phyloP scores from a whole-genome alignment of 805 yeast species.

The Teunomyces barrocoloradensis region DNA sequence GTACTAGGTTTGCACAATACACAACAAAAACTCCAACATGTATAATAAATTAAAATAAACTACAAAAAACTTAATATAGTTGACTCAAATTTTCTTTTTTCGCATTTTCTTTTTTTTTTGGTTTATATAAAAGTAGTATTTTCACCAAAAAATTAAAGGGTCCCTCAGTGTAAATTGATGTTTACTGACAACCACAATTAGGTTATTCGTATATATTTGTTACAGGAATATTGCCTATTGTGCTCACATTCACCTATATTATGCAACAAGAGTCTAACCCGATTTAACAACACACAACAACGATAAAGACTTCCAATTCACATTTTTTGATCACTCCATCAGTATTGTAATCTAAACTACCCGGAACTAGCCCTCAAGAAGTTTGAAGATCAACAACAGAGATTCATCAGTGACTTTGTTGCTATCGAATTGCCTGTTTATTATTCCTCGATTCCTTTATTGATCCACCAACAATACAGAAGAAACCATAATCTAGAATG shows the following conservation, averaged over 20 bases:
- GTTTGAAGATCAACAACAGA: not conserved
- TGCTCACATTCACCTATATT: not conserved
- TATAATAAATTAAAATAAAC: constrained; percentile 2
- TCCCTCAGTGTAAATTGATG: constrained; percentile 3
- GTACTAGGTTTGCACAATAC: not conserved
- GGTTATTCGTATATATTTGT: not conserved
- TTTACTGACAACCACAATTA: not conserved
- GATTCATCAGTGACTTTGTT: not conserved
- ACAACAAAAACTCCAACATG: not conserved
- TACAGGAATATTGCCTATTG: not conserved
- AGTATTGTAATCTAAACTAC: not conserved
- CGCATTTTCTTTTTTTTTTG: constrained; percentile 3
- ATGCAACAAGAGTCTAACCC: not conserved
- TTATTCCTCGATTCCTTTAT: not conserved
- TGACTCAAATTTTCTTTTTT: constrained; percentile 3
- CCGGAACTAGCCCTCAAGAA: not conserved
- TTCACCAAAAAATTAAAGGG: constrained; percentile 2
- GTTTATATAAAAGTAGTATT: constrained; percentile 4
- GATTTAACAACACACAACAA: not conserved
- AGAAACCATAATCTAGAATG: constrained; percentile 1
- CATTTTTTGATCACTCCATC: not conserved
- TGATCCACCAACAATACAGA: not conserved
- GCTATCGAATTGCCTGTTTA: not conserved
- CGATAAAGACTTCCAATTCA: not conserved
- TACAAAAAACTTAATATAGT: constrained; percentile 1